A percentile compares a stretch with the other conserved stretches of the same genome.
These are phyloP conservation scores for Ilyonectria robusta DNA, from an alignment of 2,329 filamentous ascomycete species.

Conservation along the genomic window DNA sequence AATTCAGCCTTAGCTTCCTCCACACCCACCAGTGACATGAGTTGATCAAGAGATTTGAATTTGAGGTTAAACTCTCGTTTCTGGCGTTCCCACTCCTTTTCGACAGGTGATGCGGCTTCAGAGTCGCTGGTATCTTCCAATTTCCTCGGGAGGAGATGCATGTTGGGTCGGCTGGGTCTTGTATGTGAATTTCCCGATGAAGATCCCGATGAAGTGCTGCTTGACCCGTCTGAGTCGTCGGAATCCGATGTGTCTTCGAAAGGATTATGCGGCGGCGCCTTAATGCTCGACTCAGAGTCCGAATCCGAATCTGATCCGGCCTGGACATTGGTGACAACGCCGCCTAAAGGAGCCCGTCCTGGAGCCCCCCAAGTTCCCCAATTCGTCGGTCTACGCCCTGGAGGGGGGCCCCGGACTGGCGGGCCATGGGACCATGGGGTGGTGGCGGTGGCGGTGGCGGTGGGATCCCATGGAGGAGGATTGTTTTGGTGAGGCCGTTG, in stretches of 20 bases:
- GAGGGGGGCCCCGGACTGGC: too few relatives aligned
- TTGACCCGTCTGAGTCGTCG: background rate
- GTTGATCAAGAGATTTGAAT: background rate
- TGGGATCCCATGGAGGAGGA: background rate
- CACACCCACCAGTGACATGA: constrained; percentile 2
- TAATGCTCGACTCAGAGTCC: background rate
- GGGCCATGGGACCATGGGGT: background rate
- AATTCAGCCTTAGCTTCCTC: background rate
- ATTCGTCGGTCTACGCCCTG: background rate
- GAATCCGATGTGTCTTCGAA: background rate
- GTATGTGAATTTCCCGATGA: background rate
- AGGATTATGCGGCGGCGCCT: background rate
- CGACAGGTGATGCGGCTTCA: background rate
- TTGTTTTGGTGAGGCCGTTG: background rate
- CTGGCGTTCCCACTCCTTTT: background rate
- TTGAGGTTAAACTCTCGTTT: background rate
- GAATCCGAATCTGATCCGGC: background rate
- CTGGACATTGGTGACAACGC: background rate
- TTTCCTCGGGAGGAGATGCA: background rate
- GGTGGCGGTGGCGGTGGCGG: too few relatives aligned
- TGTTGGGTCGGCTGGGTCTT: background rate
- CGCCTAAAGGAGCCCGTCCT: background rate
- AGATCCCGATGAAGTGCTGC: background rate
- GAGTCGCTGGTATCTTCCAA: background rate
- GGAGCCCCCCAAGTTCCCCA: background rate